A percentile compares a stretch with the other conserved stretches of the same genome.
Evolutionary conservation across 148 eudicot species (phyloP).

Genomic region (Drosera capensis): DNA sequence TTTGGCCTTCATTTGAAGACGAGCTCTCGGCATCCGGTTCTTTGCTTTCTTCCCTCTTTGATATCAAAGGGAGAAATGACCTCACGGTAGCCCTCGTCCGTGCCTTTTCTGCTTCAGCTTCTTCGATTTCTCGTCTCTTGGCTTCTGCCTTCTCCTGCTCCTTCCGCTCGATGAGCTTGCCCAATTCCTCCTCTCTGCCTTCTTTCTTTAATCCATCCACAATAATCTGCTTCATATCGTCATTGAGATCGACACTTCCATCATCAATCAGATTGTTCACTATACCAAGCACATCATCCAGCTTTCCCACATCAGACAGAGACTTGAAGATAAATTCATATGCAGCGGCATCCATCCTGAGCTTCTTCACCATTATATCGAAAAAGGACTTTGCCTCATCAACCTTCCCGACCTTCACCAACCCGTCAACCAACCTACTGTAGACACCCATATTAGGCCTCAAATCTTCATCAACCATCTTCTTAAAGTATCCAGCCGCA

Average conservation of each 20-base stretch:
- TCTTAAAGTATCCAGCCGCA: conserved; percentile 66
- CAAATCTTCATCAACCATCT: conserved; percentile 59
- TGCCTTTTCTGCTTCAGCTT: conserved; percentile 61
- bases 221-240: conserved; percentile 63
- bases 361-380: conserved; percentile 79
- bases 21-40: background rate
- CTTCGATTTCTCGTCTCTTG: conserved; percentile 56
- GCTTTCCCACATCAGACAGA: conserved; percentile 50
- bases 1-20: background rate
- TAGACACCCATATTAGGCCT: conserved; percentile 73
- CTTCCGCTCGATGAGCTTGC: conserved; percentile 47
- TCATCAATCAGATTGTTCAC: conserved; percentile 58
- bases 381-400: conserved; percentile 82
- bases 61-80: background rate
- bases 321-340: conserved; percentile 73
- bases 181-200: conserved; percentile 71
- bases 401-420: conserved; percentile 62
- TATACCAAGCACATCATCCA: conserved; percentile 59
- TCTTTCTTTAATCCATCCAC: conserved; percentile 48
- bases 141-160: conserved; percentile 82
- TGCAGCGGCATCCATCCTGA: conserved; percentile 69
- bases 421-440: conserved; percentile 56
- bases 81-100: conserved; percentile 19
- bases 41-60: background rate
- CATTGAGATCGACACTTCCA: conserved; percentile 55